Evolutionary conservation across 495 filamentous ascomycete species (phyloP).

Genomic region (Aeminium ludgeri): DNA sequence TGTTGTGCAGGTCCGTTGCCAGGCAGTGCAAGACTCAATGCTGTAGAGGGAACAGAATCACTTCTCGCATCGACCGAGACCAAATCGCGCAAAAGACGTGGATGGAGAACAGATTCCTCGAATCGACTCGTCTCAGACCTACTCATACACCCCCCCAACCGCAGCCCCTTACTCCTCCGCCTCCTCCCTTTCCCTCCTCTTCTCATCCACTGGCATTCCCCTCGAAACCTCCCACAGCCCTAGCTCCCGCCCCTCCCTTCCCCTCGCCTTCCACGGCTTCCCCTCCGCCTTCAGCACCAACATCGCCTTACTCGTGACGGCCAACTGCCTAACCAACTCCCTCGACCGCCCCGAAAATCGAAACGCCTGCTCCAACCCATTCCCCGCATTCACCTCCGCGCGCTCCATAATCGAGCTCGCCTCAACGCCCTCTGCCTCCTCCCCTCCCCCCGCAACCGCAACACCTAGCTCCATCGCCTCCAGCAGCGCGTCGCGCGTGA

Average conservation of each 20-base stretch:
- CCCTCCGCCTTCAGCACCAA: conserved; percentile 40
- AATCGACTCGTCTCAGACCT: too few species aligned
- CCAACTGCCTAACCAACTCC: conserved; percentile 61
- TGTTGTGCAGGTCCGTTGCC: too few species aligned
- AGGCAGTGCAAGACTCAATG: too few species aligned
- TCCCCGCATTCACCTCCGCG: conserved; percentile 12
- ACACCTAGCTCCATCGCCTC: conserved; percentile 66
- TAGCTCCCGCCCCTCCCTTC: conserved; percentile 4
- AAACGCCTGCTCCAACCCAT: conserved; percentile 47
- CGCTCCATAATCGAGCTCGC: too few species aligned
- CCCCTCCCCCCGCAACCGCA: conserved; percentile 40
- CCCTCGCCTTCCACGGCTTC: conserved; percentile 31
- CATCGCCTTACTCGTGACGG: conserved; percentile 54
- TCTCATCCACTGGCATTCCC: too few species aligned
- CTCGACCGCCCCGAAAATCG: conserved; percentile 48
- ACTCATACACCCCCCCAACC: too few species aligned
- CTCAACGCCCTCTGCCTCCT: background rate
- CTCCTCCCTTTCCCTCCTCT: too few species aligned
- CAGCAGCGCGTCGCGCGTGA: conserved; percentile 47
- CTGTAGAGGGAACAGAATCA: too few species aligned
- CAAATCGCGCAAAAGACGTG: too few species aligned
- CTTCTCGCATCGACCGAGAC: too few species aligned
- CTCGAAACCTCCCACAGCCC: conserved; percentile 16
- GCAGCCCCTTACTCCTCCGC: too few species aligned
- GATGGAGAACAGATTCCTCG: too few species aligned